Percentiles rank a stretch among this genome's conserved stretches.
Conservation (phyloP, 768 basidiomycete genomes). For the Boletus rufocinnamomeus region DNA sequence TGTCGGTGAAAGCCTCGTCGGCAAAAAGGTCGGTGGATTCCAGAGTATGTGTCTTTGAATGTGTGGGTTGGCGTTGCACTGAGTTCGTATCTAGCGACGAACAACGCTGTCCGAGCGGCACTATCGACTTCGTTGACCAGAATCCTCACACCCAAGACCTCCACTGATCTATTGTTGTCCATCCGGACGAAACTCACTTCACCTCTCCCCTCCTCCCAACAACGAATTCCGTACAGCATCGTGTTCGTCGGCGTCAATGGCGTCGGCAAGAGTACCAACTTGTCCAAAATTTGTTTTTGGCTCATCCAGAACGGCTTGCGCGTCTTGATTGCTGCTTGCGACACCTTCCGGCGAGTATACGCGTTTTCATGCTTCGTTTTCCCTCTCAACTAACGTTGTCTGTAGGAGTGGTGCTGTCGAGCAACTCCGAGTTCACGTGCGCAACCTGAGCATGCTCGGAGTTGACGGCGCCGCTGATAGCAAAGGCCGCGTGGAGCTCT, state of each 20-base stretch:
- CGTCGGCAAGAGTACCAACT: slow-evolving; percentile 97
- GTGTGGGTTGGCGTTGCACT: too few relatives aligned
- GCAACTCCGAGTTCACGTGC: too few relatives aligned
- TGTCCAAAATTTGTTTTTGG: slow-evolving; percentile 99
- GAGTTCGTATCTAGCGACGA: too few relatives aligned
- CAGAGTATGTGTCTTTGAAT: slow-evolving; percentile 58
- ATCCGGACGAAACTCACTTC: slow-evolving; percentile 87
- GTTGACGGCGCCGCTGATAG: slow-evolving; percentile 68
- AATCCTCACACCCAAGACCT: slow-evolving; percentile 94
- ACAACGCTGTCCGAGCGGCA: slow-evolving; percentile 78
- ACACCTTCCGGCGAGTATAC: too few relatives aligned
- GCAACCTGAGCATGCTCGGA: slow-evolving; percentile 77
- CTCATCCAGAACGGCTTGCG: slow-evolving; percentile 91
- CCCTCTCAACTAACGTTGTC: slow-evolving; percentile 41
- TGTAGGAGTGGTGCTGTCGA: too few relatives aligned
- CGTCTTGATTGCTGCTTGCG: slow-evolving; percentile 97
- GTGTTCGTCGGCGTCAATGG: slow-evolving; percentile 99
- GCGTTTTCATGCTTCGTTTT: not conserved
- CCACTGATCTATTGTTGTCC: slow-evolving; percentile 90
- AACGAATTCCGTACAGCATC: slow-evolving; percentile 86
- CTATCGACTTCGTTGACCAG: slow-evolving; percentile 86
- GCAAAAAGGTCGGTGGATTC: slow-evolving; percentile 89
- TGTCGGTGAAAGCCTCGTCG: slow-evolving; percentile 87
- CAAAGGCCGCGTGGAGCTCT: slow-evolving; percentile 85
- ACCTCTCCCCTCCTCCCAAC: slow-evolving; percentile 70